Base-by-base conservation (phyloP, 23 red algal genomes). In the Gracilaria gracilis region DNA sequence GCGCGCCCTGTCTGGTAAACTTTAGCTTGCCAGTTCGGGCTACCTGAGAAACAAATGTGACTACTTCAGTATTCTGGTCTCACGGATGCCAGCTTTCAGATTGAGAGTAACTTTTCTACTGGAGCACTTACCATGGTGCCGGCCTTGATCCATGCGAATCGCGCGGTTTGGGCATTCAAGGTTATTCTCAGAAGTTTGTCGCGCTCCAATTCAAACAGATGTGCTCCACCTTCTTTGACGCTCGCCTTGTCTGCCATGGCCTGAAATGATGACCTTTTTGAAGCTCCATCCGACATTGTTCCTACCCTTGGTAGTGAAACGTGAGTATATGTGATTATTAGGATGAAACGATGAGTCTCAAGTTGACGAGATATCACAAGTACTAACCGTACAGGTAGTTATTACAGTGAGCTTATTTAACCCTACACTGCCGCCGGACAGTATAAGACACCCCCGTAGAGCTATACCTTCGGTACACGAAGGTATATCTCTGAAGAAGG, bases 191-290 rank as follows among this genome's bases (percentile, higher is more conserved):
- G 37, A 24, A 79, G 74, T 55, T 79, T 79, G 20, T 36, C 31
- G 2, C 74, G 74, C 74, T 79, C 74, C 14, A 79, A 39, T 55
- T 79, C 74, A 55, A 79, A 79, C 31, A 79, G 49, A 2, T 20
- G 14, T 55, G 51, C 19, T 55, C 51, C 51, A 15, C 1, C 16
- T 55, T 42, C 11, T 19, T 72, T 36, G 16, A 36, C 66, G 66
- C 51, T 55, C 16, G 11, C 51, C 16, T 20, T 15, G 2, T 6
- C 51, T 6, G 51, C 51, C 8, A 55, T 6, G 9, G 51, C 51
- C 51, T 55, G 7, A 17, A 55, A 55, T 15, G 51, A 55, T 19
- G 16, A 55, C 16, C 51, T 15, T 1, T 1, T 15, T 55, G 51
- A 19, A 55, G 51, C 16, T 20, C 19, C 14, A 15, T 2, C 17